Base-by-base conservation (phyloP, 305 asterid species). In the Solanum hybrid region DNA sequence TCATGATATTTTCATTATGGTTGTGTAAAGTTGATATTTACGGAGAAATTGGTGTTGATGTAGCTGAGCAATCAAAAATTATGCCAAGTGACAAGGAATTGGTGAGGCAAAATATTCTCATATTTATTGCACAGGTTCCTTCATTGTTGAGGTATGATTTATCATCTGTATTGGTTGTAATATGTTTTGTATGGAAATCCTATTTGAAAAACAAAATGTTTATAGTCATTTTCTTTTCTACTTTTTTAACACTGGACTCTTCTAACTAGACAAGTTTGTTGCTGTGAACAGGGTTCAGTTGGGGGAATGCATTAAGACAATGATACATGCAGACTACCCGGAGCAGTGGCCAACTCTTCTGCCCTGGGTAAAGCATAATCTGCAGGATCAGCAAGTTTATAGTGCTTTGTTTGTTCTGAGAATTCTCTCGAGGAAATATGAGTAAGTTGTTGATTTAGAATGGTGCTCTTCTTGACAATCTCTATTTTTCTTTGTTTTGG, bases 341-440 rank as follows among this genome's bases (percentile, higher is more conserved):
- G 99, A 98, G 92, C 98, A 98, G 88, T 98, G 99, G 99, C 99
- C 98, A 29, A 92, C 94, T 31, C 97, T 98, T 88, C 90, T 98
- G 92, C 96, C 93, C 32, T 98, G 99, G 99, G 96, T 98, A 93
- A 97, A 93, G 91, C 97, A 92, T 88, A 95, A 93, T 94, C 93
- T 98, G 91, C 98, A 94, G 94, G 98, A 94, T 77, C 98, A 97
- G 90, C 98, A 98, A 95, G 98, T 97, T 89, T 97, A 94, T 94
- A 97, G 99, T 88, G 97, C 99, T 86, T 91, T 98, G 64, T 98
- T 94, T 91, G 99, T 98, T 75, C 97, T 96, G 75, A 94, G 99
- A 93, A 94, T 96, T 91, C 97, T 98, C 90, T 93, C 99, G 42
- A 94, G 99, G 90, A 97, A 96, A 96, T 98, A 96, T 38, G 99